These are phyloP conservation scores for Glutinoglossum americanum DNA, from an alignment of 495 filamentous ascomycete species.

Conservation along the genomic window DNA sequence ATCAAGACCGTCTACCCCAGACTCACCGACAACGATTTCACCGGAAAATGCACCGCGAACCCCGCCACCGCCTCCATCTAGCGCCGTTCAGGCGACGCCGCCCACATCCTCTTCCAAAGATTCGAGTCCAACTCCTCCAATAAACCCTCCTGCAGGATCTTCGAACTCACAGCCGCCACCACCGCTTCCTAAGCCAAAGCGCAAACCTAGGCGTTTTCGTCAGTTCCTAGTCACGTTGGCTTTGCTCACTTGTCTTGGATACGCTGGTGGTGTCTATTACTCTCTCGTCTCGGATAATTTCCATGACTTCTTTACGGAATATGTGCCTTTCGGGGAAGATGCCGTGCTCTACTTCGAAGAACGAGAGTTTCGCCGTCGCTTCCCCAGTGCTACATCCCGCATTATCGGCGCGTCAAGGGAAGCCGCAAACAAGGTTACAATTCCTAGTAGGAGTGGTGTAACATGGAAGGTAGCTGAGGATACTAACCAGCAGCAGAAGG, in stretches of 20 bases:
- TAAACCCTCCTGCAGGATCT: constrained; percentile 6
- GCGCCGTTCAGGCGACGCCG: constrained; percentile 23
- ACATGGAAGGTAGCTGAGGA: constrained; percentile 58
- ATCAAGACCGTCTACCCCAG: constrained; percentile 16
- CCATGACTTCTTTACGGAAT: constrained; percentile 98
- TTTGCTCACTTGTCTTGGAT: constrained; percentile 50
- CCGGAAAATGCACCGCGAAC: constrained; percentile 38
- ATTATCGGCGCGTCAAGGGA: constrained; percentile 27
- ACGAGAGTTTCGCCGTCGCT: constrained; percentile 76
- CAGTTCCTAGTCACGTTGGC: constrained; percentile 51
- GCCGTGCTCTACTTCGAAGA: constrained; percentile 95
- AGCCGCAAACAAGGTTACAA: constrained; percentile 50
- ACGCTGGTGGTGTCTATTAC: constrained; percentile 75
- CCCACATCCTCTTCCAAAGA: constrained; percentile 13
- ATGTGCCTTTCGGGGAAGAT: constrained; percentile 84
- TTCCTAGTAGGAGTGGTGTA: constrained; percentile 67
- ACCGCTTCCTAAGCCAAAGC: constrained; percentile 20
- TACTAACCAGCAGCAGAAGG: constrained; percentile 22
- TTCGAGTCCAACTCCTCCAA: constrained; percentile 1
- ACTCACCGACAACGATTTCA: constrained; percentile 24
- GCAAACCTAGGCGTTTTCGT: constrained; percentile 56
- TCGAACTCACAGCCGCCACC: constrained; percentile 14
- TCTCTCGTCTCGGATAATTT: constrained; percentile 89
- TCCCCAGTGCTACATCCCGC: constrained; percentile 46
- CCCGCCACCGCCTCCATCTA: constrained; percentile 28